Evolutionary conservation across 2,329 filamentous ascomycete genomes (phyloP).

Genomic region (Sporothrix curviconia): DNA sequence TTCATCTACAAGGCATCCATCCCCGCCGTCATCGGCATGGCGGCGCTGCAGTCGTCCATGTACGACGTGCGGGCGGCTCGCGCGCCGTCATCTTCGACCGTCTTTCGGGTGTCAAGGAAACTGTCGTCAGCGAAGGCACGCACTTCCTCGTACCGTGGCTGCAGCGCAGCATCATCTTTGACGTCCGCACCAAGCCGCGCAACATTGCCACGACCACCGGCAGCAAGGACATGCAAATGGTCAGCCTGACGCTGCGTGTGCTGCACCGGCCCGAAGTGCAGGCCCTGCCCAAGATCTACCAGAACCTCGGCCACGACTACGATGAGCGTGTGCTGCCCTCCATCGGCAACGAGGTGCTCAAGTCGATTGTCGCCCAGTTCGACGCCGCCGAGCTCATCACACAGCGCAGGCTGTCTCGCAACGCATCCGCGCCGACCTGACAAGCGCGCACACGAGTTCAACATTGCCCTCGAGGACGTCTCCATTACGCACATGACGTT

Average conservation of each 20-base stretch:
- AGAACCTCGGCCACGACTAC: slow-evolving; percentile 75
- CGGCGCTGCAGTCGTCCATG: slow-evolving; percentile 68
- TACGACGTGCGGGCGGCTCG: slow-evolving; percentile 94
- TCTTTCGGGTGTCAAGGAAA: slow-evolving; percentile 83
- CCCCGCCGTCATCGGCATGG: slow-evolving; percentile 62
- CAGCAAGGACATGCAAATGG: slow-evolving; percentile 99
- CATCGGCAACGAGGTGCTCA: slow-evolving; percentile 97
- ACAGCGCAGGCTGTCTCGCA: slow-evolving; percentile 92
- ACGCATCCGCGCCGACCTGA: slow-evolving; percentile 85
- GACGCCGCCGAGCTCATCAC: slow-evolving; percentile 98
- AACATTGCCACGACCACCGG: slow-evolving; percentile 97
- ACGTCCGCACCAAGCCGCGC: slow-evolving; percentile 93
- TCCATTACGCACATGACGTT: slow-evolving; percentile 99
- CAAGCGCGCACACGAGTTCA: slow-evolving; percentile 95
- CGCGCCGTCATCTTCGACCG: slow-evolving; percentile 98
- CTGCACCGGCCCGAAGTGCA: slow-evolving; percentile 83
- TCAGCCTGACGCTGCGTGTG: slow-evolving; percentile 99
- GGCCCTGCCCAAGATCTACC: slow-evolving; percentile 90
- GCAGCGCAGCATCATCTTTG: slow-evolving; percentile 89
- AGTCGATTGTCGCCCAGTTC: slow-evolving; percentile 98
- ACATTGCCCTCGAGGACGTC: slow-evolving; percentile 97
- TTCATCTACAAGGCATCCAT: slow-evolving; percentile 63
- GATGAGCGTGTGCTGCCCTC: slow-evolving; percentile 94
- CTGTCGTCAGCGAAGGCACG: slow-evolving; percentile 89
- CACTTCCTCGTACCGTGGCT: slow-evolving; percentile 96